Evolutionary conservation across 2,329 filamentous ascomycete genomes (phyloP).

Genomic region (Setomelanomma holmii): DNA sequence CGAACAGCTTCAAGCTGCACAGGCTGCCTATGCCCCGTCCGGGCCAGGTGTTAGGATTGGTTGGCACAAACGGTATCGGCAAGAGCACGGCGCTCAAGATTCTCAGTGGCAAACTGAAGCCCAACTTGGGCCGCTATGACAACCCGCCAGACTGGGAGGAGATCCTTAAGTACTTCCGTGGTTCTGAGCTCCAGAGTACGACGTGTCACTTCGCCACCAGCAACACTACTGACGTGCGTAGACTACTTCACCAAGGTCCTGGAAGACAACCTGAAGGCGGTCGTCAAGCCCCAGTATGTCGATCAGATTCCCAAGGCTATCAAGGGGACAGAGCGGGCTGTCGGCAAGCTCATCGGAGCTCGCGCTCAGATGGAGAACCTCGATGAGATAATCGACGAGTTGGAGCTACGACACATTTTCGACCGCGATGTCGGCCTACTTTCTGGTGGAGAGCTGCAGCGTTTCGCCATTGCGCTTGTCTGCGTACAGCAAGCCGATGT

Average conservation of each 20-base stretch:
- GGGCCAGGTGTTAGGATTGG: conserved; percentile 92
- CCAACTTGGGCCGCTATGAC: conserved; percentile 92
- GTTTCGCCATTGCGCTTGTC: conserved; percentile 95
- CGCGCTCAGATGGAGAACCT: conserved; percentile 80
- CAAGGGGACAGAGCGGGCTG: conserved; percentile 79
- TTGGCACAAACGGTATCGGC: conserved; percentile 99
- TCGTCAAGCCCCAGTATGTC: conserved; percentile 99
- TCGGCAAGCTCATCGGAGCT: conserved; percentile 78
- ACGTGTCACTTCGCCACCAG: conserved; percentile 8
- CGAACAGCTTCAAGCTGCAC: conserved; percentile 99
- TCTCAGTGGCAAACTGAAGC: conserved; percentile 97
- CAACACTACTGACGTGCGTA: conserved; percentile 46
- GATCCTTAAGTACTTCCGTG: conserved; percentile 97
- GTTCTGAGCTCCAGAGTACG: conserved; percentile 94
- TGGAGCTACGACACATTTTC: conserved; percentile 88
- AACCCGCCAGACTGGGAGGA: conserved; percentile 99
- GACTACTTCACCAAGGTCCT: conserved; percentile 99
- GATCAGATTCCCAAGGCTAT: conserved; percentile 96
- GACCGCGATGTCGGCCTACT: conserved; percentile 89
- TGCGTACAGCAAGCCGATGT: conserved; percentile 92
- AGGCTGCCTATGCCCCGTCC: conserved; percentile 94
- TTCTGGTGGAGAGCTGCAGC: conserved; percentile 96
- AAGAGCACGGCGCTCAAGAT: conserved; percentile 99
- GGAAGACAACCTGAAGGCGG: conserved; percentile 95
- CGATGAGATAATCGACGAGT: conserved; percentile 79